These are phyloP conservation scores for Colletotrichum orbiculare DNA, from an alignment of 2,329 filamentous ascomycete species.

Conservation along the genomic window DNA sequence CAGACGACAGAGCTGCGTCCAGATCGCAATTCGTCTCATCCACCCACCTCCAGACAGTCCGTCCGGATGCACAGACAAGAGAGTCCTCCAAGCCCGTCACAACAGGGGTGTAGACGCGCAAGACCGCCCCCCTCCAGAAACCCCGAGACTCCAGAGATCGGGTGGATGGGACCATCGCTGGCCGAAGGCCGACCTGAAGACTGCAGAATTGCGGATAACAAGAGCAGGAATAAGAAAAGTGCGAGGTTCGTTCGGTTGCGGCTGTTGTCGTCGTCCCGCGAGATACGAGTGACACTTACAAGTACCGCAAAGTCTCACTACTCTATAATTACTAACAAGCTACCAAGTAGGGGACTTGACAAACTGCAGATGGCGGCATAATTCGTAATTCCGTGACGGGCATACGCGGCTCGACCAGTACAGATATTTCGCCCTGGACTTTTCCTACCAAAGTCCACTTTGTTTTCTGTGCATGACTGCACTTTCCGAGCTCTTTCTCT, in stretches of 20 bases:
- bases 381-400: too few relatives aligned
- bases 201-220: slow-evolving; percentile 5
- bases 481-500: too few relatives aligned
- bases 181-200: slow-evolving; percentile 23
- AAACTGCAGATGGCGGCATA: too few relatives aligned
- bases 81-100: too few relatives aligned
- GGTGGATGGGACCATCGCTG: slow-evolving; percentile 35
- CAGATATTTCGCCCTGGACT: too few relatives aligned
- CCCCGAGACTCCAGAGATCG: slow-evolving; percentile 21
- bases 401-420: too few relatives aligned
- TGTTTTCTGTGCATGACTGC: too few relatives aligned
- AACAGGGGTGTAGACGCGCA: slow-evolving; percentile 29
- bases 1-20: slow-evolving; percentile 6
- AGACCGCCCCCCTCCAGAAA: slow-evolving; percentile 9
- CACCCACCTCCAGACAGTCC: too few relatives aligned
- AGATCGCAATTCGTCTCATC: neutral
- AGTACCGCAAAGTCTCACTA: too few relatives aligned
- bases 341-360: too few relatives aligned
- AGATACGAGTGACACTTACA: neutral
- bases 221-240: neutral
- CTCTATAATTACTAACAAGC: too few relatives aligned
- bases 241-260: slow-evolving; percentile 25
- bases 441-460: too few relatives aligned
- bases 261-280: slow-evolving; percentile 1
- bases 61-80: neutral